phyloP scores from a whole-genome alignment of 495 filamentous ascomycete genomes.

The Astrothelium macrocarpum region DNA sequence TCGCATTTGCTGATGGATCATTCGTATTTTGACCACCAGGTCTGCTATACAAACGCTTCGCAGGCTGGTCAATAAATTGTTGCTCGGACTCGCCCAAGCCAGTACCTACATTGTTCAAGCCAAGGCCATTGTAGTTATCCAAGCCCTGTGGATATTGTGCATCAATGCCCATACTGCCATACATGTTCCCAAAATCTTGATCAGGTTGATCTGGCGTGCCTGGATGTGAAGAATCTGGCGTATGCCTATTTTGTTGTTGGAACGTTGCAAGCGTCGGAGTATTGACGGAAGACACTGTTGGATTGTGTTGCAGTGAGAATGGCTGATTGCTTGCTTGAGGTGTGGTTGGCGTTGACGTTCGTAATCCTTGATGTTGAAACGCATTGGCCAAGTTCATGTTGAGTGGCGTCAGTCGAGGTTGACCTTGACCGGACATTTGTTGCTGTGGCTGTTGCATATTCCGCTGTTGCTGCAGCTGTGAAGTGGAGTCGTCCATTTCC shows the following conservation, averaged over 20 bases:
- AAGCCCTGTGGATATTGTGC: slow-evolving; percentile 16
- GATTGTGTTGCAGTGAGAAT: slow-evolving; percentile 73
- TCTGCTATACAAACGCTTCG: slow-evolving; percentile 83
- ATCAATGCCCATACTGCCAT: slow-evolving; percentile 14
- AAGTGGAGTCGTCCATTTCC: slow-evolving; percentile 83
- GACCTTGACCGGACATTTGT: slow-evolving; percentile 57
- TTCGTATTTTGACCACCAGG: slow-evolving; percentile 63
- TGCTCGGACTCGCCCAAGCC: slow-evolving; percentile 43
- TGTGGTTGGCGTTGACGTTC: slow-evolving; percentile 75
- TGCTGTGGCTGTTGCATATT: slow-evolving; percentile 48
- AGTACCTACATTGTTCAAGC: slow-evolving; percentile 22
- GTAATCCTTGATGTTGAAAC: slow-evolving; percentile 62
- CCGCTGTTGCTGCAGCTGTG: slow-evolving; percentile 48
- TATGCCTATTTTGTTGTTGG: slow-evolving; percentile 53
- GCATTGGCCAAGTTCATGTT: slow-evolving; percentile 58
- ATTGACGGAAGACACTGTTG: slow-evolving; percentile 95
- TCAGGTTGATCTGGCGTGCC: slow-evolving; percentile 59
- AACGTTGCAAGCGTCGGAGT: slow-evolving; percentile 62
- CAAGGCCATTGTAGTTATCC: slow-evolving; percentile 20
- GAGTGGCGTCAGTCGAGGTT: slow-evolving; percentile 50
- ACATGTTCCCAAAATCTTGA: slow-evolving; percentile 25
- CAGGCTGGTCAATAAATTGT: slow-evolving; percentile 88
- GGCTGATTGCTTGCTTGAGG: slow-evolving; percentile 60
- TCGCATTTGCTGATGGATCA: slow-evolving; percentile 64
- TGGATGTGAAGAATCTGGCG: slow-evolving; percentile 65